These are phyloP conservation scores for Pseudogymnoascus pannorum DNA, from an alignment of 2,329 filamentous ascomycete species.

Conservation along the genomic window DNA sequence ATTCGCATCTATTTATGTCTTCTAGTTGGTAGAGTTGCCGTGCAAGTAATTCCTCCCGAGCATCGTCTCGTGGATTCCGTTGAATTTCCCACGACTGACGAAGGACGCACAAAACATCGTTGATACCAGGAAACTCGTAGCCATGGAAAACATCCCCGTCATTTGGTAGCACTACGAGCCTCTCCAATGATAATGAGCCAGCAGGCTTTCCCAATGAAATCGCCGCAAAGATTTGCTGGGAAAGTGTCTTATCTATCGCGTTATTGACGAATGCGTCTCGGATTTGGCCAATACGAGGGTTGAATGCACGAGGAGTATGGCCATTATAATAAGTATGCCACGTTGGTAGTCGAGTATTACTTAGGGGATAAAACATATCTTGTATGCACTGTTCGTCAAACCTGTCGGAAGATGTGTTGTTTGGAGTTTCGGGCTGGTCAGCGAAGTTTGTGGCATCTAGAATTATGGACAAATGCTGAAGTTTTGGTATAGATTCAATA, in stretches of 20 bases:
- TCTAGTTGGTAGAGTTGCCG: neutral
- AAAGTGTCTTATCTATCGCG: conserved; percentile 12
- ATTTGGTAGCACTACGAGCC: neutral
- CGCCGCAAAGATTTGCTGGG: conserved; percentile 12
- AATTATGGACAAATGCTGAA: neutral
- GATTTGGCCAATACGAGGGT: conserved; percentile 12
- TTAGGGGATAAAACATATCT: conserved; percentile 5
- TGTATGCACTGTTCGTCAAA: too few relatives aligned
- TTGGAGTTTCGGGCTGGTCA: too few relatives aligned
- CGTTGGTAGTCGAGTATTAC: neutral
- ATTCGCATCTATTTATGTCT: too few relatives aligned
- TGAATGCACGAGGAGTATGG: neutral
- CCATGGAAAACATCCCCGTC: neutral
- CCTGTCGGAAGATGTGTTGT: too few relatives aligned
- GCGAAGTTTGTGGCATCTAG: too few relatives aligned
- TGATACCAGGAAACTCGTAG: neutral
- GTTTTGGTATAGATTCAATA: conserved; percentile 9
- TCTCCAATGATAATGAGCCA: conserved; percentile 9
- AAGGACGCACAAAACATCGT: neutral
- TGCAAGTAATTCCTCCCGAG: conserved; percentile 8
- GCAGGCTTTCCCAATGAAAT: conserved; percentile 7
- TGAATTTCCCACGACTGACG: conserved; percentile 1
- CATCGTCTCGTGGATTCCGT: conserved; percentile 12
- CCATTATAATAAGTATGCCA: neutral
- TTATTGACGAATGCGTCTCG: conserved; percentile 12